Conservation (phyloP, 1,139 yeast species). For the Blastobotrys capitulatus region DNA sequence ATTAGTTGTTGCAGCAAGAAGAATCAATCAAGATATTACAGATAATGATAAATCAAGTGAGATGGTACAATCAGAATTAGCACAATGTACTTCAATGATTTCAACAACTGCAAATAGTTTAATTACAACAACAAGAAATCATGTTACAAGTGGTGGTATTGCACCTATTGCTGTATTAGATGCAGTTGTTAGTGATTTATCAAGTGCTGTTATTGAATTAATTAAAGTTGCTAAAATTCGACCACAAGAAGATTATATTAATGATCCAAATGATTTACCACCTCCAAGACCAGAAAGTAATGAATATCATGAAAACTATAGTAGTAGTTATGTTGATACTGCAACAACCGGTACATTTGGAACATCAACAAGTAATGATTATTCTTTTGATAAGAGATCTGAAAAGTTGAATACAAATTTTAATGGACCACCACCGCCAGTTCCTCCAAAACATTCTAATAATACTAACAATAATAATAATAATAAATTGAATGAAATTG, state of each 20-base stretch:
- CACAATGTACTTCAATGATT: slow-evolving; percentile 37
- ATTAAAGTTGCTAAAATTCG: slow-evolving; percentile 50
- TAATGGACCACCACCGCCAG: no score
- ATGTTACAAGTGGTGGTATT: slow-evolving; percentile 54
- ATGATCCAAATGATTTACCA: slow-evolving; percentile 6
- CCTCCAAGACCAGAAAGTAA: slow-evolving; percentile 13
- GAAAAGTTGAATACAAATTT: not conserved
- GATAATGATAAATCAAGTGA: slow-evolving; percentile 27
- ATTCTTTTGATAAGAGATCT: not conserved
- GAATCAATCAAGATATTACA: slow-evolving; percentile 35
- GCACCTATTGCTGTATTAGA: slow-evolving; percentile 72
- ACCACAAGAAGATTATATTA: slow-evolving; percentile 13
- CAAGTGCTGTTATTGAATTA: slow-evolving; percentile 69
- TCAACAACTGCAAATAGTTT: slow-evolving; percentile 72
- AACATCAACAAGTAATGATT: not conserved
- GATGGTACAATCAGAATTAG: slow-evolving; percentile 24
- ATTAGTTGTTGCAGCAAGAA: slow-evolving; percentile 35
- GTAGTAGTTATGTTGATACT: not conserved
- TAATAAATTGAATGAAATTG: no score
- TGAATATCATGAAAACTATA: not conserved
- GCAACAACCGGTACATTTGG: not conserved
- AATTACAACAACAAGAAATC: slow-evolving; percentile 75
- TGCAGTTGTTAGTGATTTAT: slow-evolving; percentile 71
- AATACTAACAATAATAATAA: no score
- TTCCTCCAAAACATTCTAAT: no score